phyloP scores from a whole-genome alignment of 345 rosid genomes.

The Iberis pinnata region DNA sequence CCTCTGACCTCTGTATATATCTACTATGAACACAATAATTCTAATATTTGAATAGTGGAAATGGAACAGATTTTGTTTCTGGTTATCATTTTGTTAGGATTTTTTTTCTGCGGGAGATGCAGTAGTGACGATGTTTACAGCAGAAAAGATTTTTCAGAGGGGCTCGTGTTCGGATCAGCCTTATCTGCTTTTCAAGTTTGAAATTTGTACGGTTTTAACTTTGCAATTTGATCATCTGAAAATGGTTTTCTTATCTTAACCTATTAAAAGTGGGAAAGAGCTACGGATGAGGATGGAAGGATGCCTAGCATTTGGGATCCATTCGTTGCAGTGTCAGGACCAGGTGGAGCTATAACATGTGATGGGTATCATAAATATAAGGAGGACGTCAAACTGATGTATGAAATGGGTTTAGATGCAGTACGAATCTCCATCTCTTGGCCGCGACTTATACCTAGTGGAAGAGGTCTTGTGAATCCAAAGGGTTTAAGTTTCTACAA shows the following conservation, averaged over 20 bases:
- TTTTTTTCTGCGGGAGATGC: no score
- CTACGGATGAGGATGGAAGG: slow-evolving; percentile 50
- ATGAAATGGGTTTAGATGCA: slow-evolving; percentile 49
- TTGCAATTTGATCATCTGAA: no score
- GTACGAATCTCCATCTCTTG: slow-evolving; percentile 70
- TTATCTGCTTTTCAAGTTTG: slow-evolving; percentile 51
- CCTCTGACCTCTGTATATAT: no score
- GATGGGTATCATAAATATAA: no score
- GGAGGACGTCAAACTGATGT: slow-evolving; percentile 70
- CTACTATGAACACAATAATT: no score
- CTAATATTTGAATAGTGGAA: no score
- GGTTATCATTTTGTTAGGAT: background rate
- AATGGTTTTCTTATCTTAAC: background rate
- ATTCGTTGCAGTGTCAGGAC: slow-evolving; percentile 27
- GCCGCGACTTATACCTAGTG: slow-evolving; percentile 70
- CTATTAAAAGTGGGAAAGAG: slow-evolving; percentile 48
- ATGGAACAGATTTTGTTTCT: background rate
- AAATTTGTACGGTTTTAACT: no score
- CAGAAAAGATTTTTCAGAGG: slow-evolving; percentile 45
- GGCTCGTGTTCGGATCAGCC: slow-evolving; percentile 45
- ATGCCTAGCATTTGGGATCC: no score
- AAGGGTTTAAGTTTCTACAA: slow-evolving; percentile 49
- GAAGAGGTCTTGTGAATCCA: slow-evolving; percentile 52
- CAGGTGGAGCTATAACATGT: slow-evolving; percentile 36
- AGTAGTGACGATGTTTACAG: slow-evolving; percentile 32